Evolutionary conservation across 495 filamentous ascomycete species (phyloP).

Genomic region (Astrocystis sublimbata): DNA sequence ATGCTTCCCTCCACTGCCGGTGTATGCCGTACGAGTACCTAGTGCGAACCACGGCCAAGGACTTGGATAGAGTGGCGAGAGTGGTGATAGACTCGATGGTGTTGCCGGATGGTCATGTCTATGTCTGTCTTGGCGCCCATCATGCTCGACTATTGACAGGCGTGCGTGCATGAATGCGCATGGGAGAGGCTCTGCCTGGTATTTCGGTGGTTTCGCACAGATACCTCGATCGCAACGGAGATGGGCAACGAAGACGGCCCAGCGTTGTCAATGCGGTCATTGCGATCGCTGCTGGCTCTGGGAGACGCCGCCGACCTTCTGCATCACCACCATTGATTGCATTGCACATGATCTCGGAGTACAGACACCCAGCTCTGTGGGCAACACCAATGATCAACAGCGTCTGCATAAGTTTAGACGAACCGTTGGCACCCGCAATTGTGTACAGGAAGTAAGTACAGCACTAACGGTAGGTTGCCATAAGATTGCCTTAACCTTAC

Average conservation of each 20-base stretch:
- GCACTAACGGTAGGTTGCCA: too few species aligned
- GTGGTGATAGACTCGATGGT: neutral
- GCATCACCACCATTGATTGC: neutral
- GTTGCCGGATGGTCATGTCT: too few species aligned
- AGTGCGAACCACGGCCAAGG: neutral
- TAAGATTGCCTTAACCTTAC: too few species aligned
- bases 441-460: neutral
- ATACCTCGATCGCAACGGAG: neutral
- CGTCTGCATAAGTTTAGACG: neutral
- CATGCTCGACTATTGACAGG: too few species aligned
- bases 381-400: neutral
- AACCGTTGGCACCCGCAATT: neutral
- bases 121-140: neutral
- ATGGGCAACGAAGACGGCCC: neutral
- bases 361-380: too few species aligned
- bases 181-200: constrained; percentile 10
- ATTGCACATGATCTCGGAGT: neutral
- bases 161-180: constrained; percentile 4
- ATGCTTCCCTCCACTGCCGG: neutral
- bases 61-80: neutral
- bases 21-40: neutral
- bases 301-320: neutral
- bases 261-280: neutral
- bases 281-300: neutral
- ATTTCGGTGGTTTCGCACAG: neutral